Base-by-base conservation (phyloP, 495 filamentous ascomycete species). In the Daldinia loculata region DNA sequence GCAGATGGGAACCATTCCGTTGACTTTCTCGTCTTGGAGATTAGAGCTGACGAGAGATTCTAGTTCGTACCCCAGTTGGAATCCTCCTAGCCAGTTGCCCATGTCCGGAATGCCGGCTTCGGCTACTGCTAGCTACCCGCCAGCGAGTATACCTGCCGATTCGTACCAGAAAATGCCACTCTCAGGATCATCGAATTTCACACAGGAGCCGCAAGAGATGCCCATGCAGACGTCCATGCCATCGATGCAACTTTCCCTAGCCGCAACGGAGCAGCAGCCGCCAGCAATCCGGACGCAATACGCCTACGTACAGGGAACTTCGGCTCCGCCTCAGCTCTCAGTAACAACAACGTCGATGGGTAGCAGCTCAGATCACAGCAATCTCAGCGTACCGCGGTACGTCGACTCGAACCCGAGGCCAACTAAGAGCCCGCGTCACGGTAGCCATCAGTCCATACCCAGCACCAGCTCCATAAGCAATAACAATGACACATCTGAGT, bases 401-500 rank as follows among this genome's bases (percentile, higher is more conserved):
- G 78, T 86, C 30, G 84, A 86, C 70, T 81, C 75, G 61, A 86
- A 87, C 68, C 84, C 85, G 14, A 81, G 85, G 14, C 85, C 85
- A 17, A 74, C 83, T 50, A 88, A 88, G 71, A 84, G 80, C 59
- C 84, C 85, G 8, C 79, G 85, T 17, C 84, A 86, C 68, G 78
- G 76, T n/a, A 81, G 78, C 75, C 82, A 81, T 76, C 83, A 79
- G 67, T 84, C 83, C 15, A 74, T 81, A 15, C 78, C 79, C 53
- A 78, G 75, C 41, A 69, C 74, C 43, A 77, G 78, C 62, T 83
- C 82, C 24, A 77, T 83, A 43, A 78, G 77, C 24, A 81, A 80
- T 70, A 79, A 71, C 34, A 84, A 82, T 60, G 80, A 82, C 26
- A 64, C 77, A n/a, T 76, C 79, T 61, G 83, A 85, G 58, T 84